Percentiles rank a stretch among this genome's conserved stretches.
These are phyloP conservation scores for Bacterosira constricta DNA, from an alignment of 108 stramenopile genomes.

Conservation along the genomic window DNA sequence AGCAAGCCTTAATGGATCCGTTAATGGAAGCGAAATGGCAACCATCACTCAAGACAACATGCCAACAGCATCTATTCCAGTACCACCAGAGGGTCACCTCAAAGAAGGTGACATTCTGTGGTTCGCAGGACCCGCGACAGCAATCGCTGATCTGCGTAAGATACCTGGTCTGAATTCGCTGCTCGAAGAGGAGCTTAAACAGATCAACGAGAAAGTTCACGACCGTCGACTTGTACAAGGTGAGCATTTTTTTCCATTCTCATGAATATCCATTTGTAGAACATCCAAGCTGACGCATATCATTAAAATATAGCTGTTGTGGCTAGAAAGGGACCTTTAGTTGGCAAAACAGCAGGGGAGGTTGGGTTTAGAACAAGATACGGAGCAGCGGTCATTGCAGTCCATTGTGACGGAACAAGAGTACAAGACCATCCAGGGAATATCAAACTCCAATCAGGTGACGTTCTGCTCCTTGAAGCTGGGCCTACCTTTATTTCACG, in stretches of 20 bases:
- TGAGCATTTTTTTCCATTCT: neutral
- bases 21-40: neutral
- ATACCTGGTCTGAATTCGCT: conserved; percentile 74
- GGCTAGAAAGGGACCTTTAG: conserved; percentile 72
- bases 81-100: conserved; percentile 70
- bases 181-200: conserved; percentile 69
- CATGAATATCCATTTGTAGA: neutral
- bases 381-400: conserved; percentile 88
- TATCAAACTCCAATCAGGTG: conserved; percentile 80
- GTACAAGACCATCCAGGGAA: conserved; percentile 85
- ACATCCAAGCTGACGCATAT: neutral
- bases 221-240: conserved; percentile 79
- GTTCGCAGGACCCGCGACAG: conserved; percentile 65
- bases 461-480: conserved; percentile 83
- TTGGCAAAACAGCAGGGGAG: conserved; percentile 78
- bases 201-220: conserved; percentile 72
- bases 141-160: conserved; percentile 68
- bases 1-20: neutral
- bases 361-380: conserved; percentile 76
- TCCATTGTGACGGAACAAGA: conserved; percentile 76
- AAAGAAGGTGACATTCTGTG: conserved; percentile 64
- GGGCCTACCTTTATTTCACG: conserved; percentile 75
- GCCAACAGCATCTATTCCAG: conserved; percentile 54
- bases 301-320: conserved; percentile 57
- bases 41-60: too few species aligned